Base-by-base conservation (phyloP, 441 rosid genomes). In the Mallotus repandus region DNA sequence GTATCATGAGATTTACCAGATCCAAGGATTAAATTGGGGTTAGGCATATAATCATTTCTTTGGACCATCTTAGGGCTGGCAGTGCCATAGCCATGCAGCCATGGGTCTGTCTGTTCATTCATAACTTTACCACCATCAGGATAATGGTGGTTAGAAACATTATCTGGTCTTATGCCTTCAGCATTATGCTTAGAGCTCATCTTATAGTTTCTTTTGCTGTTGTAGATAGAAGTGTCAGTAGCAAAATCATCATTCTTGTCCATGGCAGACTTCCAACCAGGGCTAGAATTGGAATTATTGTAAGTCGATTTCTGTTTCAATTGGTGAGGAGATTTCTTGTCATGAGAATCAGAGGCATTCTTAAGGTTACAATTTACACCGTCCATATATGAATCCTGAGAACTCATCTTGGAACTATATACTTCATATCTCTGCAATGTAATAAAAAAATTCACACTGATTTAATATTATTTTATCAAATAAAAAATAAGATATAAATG, bases 161-260 rank as follows among this genome's bases (percentile, higher is more conserved):
- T 63, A 81, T 86, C 83, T 61, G 79, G 74, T 82, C 84, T 79
- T 70, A 77, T 81, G 73, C 79, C 84, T 77, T 84, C 94, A 74
- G 75, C 69, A 69, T 58, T 75, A 75, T 75, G 81, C 79, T 83
- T 82, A 76, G 85, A 80, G 74, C 81, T 84, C 79, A 79, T 79
- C 69, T 69, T 66, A 65, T 68, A 63, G 73, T 74, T 80, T 73
- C 80, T 79, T 70, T 84, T 86, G 77, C 67, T 80, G 72, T 74
- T 80, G 66, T 61, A 52, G 50, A 81, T 48, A 71, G 81, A 80
- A 58, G 79, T 77, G 76, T 87, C 88, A 57, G 78, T 83, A 18
- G 66, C 83, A 77, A 74, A 66, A 82, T 77, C 82, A 74, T 86
- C 87, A 69, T 71, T 72, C 68, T 77, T 66, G 60, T 84, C 81